Percentiles rank a stretch among this genome's conserved stretches.
Conservation (phyloP, 202 grass and related monocot genomes). For the Zoysia matrella region DNA sequence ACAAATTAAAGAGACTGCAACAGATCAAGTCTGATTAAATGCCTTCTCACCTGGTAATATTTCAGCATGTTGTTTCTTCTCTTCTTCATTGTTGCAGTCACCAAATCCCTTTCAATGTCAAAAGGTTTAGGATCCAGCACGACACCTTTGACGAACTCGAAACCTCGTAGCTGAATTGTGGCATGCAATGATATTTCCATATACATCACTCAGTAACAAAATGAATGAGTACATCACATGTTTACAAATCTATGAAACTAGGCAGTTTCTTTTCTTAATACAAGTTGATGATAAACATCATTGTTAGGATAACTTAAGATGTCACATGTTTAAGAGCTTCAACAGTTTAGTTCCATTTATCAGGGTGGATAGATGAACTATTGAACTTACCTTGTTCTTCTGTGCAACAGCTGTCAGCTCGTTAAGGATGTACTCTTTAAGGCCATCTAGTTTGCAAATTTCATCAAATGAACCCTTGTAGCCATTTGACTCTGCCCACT, state of each 20-base stretch:
- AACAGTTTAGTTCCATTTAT: conserved; percentile 5
- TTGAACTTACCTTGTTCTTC: conserved; percentile 79
- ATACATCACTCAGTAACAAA: conserved; percentile 6
- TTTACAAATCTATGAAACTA: conserved; percentile 30
- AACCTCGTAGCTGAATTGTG: conserved; percentile 70
- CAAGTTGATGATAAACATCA: background rate
- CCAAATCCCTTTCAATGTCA: conserved; percentile 90
- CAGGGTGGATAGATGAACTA: conserved; percentile 32
- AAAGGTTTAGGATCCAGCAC: conserved; percentile 81
- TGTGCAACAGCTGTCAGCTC: conserved; percentile 70
- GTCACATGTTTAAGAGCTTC: conserved; percentile 24
- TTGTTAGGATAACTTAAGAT: conserved; percentile 15
- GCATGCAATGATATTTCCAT: conserved; percentile 37
- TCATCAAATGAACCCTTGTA: conserved; percentile 62
- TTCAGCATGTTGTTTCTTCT: conserved; percentile 83
- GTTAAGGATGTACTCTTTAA: conserved; percentile 74
- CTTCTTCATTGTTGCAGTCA: conserved; percentile 97
- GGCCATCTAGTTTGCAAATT: conserved; percentile 65
- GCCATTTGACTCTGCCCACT: conserved; percentile 81
- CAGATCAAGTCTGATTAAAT: background rate
- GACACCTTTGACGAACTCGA: conserved; percentile 85
- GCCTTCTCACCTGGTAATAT: conserved; percentile 73
- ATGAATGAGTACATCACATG: conserved; percentile 17
- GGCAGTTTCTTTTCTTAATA: conserved; percentile 20
- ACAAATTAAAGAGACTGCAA: conserved; percentile 7